Evolutionary conservation across 352 stramenopile species (phyloP).

Genomic region (Phytophthora litchii): DNA sequence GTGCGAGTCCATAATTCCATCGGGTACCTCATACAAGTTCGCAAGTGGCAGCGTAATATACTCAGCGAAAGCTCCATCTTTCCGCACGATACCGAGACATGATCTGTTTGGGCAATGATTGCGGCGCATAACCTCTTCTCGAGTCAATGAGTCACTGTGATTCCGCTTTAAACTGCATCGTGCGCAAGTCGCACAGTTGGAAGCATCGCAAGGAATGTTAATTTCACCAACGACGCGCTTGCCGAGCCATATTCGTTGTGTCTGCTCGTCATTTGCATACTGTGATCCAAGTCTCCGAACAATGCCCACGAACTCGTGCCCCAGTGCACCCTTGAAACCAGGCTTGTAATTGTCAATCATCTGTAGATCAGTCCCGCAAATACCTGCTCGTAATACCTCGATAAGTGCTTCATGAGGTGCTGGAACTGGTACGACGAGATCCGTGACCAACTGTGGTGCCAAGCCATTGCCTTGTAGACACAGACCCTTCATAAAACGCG

Average conservation of each 20-base stretch:
- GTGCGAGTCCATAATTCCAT: slow-evolving; percentile 64
- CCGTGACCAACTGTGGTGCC: slow-evolving; percentile 33
- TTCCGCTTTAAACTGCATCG: slow-evolving; percentile 21
- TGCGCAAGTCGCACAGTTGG: slow-evolving; percentile 48
- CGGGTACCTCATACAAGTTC: slow-evolving; percentile 87
- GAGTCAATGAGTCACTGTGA: slow-evolving; percentile 28
- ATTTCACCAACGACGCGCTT: slow-evolving; percentile 92
- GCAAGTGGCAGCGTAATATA: slow-evolving; percentile 78
- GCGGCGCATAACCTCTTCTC: slow-evolving; percentile 47
- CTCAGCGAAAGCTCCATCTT: slow-evolving; percentile 85
- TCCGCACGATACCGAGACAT: slow-evolving; percentile 83
- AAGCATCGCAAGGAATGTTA: slow-evolving; percentile 83
- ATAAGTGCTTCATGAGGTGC: slow-evolving; percentile 54
- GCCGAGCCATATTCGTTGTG: slow-evolving; percentile 49
- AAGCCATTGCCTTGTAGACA: slow-evolving; percentile 49
- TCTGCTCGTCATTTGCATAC: slow-evolving; percentile 24
- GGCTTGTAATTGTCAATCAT: slow-evolving; percentile 82
- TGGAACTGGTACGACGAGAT: slow-evolving; percentile 49
- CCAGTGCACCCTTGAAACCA: slow-evolving; percentile 69
- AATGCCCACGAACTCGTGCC: slow-evolving; percentile 92
- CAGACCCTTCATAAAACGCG: slow-evolving; percentile 51
- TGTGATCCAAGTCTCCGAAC: slow-evolving; percentile 64
- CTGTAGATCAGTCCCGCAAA: slow-evolving; percentile 77
- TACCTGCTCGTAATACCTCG: slow-evolving; percentile 63
- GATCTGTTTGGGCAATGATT: slow-evolving; percentile 90